Conservation (phyloP, 208 protist genomes). For the Trypanosoma vivax region DNA sequence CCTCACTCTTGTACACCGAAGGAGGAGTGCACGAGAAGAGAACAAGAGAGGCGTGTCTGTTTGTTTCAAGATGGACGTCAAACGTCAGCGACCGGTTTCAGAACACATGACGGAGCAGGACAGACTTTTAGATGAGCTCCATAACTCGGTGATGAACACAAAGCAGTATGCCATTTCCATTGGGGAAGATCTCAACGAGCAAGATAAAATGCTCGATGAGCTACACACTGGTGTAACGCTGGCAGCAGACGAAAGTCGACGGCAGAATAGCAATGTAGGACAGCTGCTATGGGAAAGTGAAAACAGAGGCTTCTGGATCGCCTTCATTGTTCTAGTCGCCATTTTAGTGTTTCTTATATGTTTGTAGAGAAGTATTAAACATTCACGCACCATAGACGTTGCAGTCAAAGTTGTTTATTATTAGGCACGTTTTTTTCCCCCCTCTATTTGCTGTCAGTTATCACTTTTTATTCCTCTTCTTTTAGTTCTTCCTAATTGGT, state of each 20-base stretch:
- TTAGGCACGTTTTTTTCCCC: too few relatives aligned
- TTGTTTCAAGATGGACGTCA: neutral
- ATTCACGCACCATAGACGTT: too few relatives aligned
- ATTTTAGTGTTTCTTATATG: conserved; percentile 66
- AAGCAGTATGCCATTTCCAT: conserved; percentile 71
- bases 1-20: too few relatives aligned
- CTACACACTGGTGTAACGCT: conserved; percentile 49
- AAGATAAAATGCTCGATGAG: conserved; percentile 68
- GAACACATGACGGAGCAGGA: conserved; percentile 44
- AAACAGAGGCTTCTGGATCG: conserved; percentile 62
- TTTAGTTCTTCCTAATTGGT: too few relatives aligned
- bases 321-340: conserved; percentile 52
- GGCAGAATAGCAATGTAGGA: conserved; percentile 71
- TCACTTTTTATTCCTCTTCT: too few relatives aligned
- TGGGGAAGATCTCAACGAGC: conserved; percentile 58
- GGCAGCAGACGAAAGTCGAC: conserved; percentile 58
- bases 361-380: too few relatives aligned
- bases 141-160: conserved; percentile 80
- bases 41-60: too few relatives aligned
- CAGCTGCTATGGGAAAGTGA: conserved; percentile 66
- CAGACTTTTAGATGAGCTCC: conserved; percentile 75
- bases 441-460: too few relatives aligned
- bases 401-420: too few relatives aligned
- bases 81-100: conserved; percentile 5
- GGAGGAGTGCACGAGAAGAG: too few relatives aligned